Percentiles rank a stretch among this genome's conserved stretches.
Evolutionary conservation across 805 yeast genomes (phyloP).

Genomic region (Scheffersomyces coipomensis): DNA sequence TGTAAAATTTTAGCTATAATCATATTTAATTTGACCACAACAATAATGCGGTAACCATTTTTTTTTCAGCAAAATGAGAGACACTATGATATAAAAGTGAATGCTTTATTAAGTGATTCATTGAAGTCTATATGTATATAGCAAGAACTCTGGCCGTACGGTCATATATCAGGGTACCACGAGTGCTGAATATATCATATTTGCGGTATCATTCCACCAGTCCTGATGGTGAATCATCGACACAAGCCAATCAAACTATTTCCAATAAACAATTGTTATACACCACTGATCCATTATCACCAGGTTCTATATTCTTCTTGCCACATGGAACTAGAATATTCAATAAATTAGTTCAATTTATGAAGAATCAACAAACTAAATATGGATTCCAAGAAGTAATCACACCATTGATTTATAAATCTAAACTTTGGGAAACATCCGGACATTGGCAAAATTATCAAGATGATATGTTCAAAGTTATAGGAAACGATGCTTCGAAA

Average conservation of each 20-base stretch:
- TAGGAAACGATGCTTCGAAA: slow-evolving; percentile 46
- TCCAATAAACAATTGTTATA: slow-evolving; percentile 73
- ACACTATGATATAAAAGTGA: too few relatives aligned
- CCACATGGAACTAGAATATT: slow-evolving; percentile 91
- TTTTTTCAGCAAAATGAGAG: too few relatives aligned
- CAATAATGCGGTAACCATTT: too few relatives aligned
- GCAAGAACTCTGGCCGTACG: too few relatives aligned
- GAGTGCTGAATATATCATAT: not conserved
- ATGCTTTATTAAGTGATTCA: too few relatives aligned
- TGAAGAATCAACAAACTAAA: slow-evolving; percentile 77
- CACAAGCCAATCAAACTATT: slow-evolving; percentile 41
- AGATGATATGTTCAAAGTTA: slow-evolving; percentile 91
- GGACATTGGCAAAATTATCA: slow-evolving; percentile 97
- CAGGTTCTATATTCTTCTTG: slow-evolving; percentile 88
- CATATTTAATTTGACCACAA: too few relatives aligned
- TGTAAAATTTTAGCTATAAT: too few relatives aligned
- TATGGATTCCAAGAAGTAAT: slow-evolving; percentile 91
- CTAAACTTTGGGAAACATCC: slow-evolving; percentile 80
- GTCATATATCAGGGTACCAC: too few relatives aligned
- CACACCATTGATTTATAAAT: slow-evolving; percentile 85
- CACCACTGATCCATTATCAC: slow-evolving; percentile 76
- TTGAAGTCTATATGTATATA: too few relatives aligned
- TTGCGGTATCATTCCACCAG: slow-evolving; percentile 2
- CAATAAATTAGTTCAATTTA: slow-evolving; percentile 73
- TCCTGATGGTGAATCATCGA: slow-evolving; percentile 20